Percentiles rank a stretch among this genome's conserved stretches.
Evolutionary conservation across 148 eudicot genomes (phyloP).

Genomic region (Agrostemma githago): DNA sequence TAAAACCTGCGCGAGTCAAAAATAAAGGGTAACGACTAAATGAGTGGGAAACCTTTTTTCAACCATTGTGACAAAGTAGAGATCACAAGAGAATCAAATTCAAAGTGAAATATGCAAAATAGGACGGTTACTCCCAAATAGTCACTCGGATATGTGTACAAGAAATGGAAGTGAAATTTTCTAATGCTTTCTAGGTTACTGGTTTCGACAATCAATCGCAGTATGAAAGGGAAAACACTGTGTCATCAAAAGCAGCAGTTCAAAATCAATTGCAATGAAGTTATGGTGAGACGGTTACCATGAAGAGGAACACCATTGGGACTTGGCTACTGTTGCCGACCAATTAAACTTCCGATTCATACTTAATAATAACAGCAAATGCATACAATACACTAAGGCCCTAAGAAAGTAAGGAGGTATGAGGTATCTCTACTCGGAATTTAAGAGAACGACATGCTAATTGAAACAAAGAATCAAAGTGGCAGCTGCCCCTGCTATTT

Average conservation of each 20-base stretch:
- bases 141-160: not conserved
- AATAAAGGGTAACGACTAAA: not conserved
- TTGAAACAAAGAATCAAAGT: not conserved
- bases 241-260: no score
- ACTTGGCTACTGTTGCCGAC: not conserved
- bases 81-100: not conserved
- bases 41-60: slow-evolving; percentile 1
- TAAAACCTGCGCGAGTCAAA: slow-evolving; percentile 49
- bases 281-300: not conserved
- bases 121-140: not conserved
- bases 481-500: not conserved
- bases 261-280: not conserved
- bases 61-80: not conserved
- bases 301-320: not conserved
- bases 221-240: not conserved
- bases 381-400: not conserved
- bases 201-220: not conserved
- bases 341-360: not conserved
- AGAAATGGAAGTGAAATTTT: not conserved
- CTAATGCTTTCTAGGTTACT: not conserved
- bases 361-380: not conserved
- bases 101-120: not conserved
- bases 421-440: not conserved
- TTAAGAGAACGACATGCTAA: not conserved
- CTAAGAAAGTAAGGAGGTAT: no score